Evolutionary conservation across 768 basidiomycete species (phyloP), one percentile per base, ranked within the genome.

Genomic region (Lentinula aciculospora): DNA sequence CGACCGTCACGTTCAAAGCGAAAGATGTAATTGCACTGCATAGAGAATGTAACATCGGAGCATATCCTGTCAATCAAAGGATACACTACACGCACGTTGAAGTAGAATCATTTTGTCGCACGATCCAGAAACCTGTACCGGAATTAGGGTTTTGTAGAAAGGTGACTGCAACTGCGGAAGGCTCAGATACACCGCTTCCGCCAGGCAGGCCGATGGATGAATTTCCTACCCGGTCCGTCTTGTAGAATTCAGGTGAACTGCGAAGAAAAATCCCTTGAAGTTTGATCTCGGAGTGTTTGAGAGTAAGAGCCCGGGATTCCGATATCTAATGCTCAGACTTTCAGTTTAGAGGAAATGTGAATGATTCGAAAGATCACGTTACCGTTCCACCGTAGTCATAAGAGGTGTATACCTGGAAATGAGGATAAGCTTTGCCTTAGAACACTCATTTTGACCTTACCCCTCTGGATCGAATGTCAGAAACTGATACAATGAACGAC

Each of bases 371-470:
- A 42, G 19, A 23, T 27, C 21, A 12, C 2, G 66, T 59, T 60
- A 80, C 79, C 23, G 86, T 71, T 40, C 84, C 77, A 23, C 90
- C 91, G 56, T 94, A 94, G 69, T 94, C 92, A 55, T 94, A 94
- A 25, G 88, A 89, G 1, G 80, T 62, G 32, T 66, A 66, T 1
- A 64, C 58, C 47, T 49, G 17, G 13, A 17, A 49, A 17, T 17
- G 25, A 10, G 25, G 25, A 21, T 23, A 8, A 46, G n/a, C 25
- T 23, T 13, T 46, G 19, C 17, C 8, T 12, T 19, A 13, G 21
- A 12, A 27, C 25, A 13, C 2, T 46, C 21, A 19, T 21, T 46
- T 19, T 27, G n/a, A 23, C 45, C 45, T 28, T 46, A 46, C 45
- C 25, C 45, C 45, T 12, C 45, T 46, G 21, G 2, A 46, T 13